These are phyloP conservation scores for Letharia columbiana DNA, from an alignment of 495 filamentous ascomycete genomes.

Conservation along the genomic window DNA sequence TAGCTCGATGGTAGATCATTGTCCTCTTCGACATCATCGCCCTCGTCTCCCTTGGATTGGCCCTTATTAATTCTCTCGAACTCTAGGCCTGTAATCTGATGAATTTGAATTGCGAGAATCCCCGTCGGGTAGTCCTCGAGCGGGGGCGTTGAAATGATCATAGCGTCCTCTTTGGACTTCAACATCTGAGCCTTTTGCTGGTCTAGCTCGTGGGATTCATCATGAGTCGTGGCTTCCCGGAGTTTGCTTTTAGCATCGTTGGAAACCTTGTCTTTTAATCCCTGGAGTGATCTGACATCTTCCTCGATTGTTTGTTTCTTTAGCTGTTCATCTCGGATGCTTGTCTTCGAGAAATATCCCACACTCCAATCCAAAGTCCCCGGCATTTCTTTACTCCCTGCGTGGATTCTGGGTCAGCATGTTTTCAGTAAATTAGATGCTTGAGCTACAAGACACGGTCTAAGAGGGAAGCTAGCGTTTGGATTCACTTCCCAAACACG, in stretches of 20 bases:
- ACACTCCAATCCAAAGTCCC: constrained; percentile 62
- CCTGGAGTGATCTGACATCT: constrained; percentile 42
- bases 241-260: constrained; percentile 47
- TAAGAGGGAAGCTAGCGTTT: neutral
- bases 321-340: constrained; percentile 47
- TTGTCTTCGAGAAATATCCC: constrained; percentile 58
- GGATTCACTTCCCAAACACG: neutral
- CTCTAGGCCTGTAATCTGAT: constrained; percentile 63
- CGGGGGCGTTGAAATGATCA: constrained; percentile 54
- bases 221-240: constrained; percentile 47
- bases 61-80: constrained; percentile 45
- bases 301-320: constrained; percentile 44
- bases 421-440: too few relatives aligned
- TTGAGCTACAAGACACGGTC: neutral
- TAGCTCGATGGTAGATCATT: constrained; percentile 58
- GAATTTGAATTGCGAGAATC: constrained; percentile 60
- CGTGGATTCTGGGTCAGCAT: neutral
- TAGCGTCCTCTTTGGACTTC: constrained; percentile 39
- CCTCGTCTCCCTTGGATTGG: constrained; percentile 35
- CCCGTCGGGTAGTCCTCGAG: constrained; percentile 48
- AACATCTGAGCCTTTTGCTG: constrained; percentile 58
- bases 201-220: constrained; percentile 46
- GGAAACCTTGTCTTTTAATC: constrained; percentile 46
- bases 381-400: constrained; percentile 52
- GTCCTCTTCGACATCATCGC: constrained; percentile 50